phyloP scores from a whole-genome alignment of 306 rosid genomes.

The Cercis canadensis region DNA sequence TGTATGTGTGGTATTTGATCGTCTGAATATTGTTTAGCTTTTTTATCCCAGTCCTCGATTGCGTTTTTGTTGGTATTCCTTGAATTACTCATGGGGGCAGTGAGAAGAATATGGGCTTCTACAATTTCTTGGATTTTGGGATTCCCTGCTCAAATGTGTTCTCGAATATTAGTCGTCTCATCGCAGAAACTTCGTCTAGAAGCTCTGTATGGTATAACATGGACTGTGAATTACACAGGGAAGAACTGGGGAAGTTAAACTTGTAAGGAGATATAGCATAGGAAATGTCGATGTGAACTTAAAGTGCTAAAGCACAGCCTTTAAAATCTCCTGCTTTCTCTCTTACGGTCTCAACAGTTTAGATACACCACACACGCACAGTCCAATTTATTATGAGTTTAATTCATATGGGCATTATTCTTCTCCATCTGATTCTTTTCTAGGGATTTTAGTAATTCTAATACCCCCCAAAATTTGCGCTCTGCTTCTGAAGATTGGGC shows the following conservation, averaged over 20 bases:
- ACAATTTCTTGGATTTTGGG: conserved; percentile 33
- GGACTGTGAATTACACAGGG: neutral
- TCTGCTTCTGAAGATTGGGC: no score
- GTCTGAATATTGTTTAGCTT: conserved; percentile 27
- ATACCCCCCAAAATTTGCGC: no score
- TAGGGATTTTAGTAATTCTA: no score
- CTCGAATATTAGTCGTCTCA: neutral
- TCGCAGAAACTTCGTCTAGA: neutral
- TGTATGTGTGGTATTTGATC: conserved; percentile 25
- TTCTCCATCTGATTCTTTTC: no score
- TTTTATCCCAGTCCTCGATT: conserved; percentile 7
- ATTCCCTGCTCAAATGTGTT: conserved; percentile 29
- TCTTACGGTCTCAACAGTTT: no score
- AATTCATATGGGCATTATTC: no score
- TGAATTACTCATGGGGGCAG: conserved; percentile 11
- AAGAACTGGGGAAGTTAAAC: neutral
- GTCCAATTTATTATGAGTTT: no score
- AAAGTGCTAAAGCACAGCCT: no score
- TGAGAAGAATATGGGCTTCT: conserved; percentile 8
- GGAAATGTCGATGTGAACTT: no score
- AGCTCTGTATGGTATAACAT: conserved; percentile 19
- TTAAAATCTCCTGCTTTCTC: no score
- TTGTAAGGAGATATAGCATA: neutral
- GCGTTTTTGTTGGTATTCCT: neutral
- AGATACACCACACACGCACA: no score